Evolutionary conservation across 1,284 basidiomycete species (phyloP).

Genomic region (Pholiota adiposa): DNA sequence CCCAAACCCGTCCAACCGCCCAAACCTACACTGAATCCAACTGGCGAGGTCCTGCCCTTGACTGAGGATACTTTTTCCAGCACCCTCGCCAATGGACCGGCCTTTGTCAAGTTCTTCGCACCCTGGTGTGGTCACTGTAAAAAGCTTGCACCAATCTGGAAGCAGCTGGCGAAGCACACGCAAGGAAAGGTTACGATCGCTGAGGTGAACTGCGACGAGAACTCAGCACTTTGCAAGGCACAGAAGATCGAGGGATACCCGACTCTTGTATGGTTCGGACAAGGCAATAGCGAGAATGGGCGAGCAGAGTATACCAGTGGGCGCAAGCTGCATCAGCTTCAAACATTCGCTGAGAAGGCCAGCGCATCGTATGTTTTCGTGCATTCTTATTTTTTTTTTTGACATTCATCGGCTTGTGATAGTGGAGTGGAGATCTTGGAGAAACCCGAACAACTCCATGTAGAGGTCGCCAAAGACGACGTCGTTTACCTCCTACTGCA

Average conservation of each 20-base stretch:
- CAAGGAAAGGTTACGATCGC: slow-evolving; percentile 75
- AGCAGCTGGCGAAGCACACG: slow-evolving; percentile 70
- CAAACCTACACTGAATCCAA: slow-evolving; percentile 49
- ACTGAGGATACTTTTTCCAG: slow-evolving; percentile 53
- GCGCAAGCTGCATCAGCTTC: slow-evolving; percentile 70
- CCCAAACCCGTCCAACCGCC: slow-evolving; percentile 12
- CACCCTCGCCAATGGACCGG: slow-evolving; percentile 60
- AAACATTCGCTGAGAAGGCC: slow-evolving; percentile 74
- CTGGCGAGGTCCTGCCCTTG: slow-evolving; percentile 67
- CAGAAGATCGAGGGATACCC: slow-evolving; percentile 81
- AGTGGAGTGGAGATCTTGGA: slow-evolving; percentile 49
- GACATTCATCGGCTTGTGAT: slow-evolving; percentile 11
- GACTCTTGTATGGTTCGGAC: slow-evolving; percentile 70
- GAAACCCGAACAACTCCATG: slow-evolving; percentile 55
- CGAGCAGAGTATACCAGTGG: slow-evolving; percentile 75
- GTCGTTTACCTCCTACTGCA: slow-evolving; percentile 82
- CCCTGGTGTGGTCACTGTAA: slow-evolving; percentile 97
- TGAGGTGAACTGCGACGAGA: slow-evolving; percentile 85
- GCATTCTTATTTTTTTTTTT: background rate
- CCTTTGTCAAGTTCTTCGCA: slow-evolving; percentile 90
- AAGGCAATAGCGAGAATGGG: slow-evolving; percentile 44
- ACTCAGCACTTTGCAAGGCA: slow-evolving; percentile 65
- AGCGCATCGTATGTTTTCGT: slow-evolving; percentile 56
- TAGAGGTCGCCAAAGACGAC: slow-evolving; percentile 54
- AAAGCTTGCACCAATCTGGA: slow-evolving; percentile 83